Base-by-base conservation (phyloP, 371 early-diverging fungal genomes). In the Syncephalastrum racemosum region DNA sequence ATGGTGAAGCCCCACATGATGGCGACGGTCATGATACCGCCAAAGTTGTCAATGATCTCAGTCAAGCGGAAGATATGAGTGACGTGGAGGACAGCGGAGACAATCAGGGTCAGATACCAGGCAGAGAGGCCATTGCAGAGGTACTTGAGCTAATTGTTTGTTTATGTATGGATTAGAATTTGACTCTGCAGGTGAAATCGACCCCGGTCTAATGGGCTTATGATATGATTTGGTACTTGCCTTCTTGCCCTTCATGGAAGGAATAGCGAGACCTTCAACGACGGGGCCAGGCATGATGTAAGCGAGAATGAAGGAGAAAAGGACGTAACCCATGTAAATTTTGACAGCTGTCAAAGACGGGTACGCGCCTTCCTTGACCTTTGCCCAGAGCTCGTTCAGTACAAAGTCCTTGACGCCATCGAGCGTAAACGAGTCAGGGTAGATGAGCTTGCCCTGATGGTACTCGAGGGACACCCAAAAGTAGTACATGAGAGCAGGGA, bases 401-500 rank as follows among this genome's bases (percentile, higher is more conserved):
- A 83, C 61, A 58, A 73, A 79, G 27, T 58, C 59, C 16, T 50
- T 58, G 57, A 82, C 63, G 52, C 72, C 75, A 15, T 63, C 64
- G 7, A 67, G 44, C 52, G 80, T 77, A 24, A 46, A 66, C 1
- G 70, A 48, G 16, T 62, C 53, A 7, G 90, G 90, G 19, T 54
- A 60, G 40, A 80, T 71, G 23, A 90, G 54, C 22, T 66, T 65
- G 24, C 90, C 90, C 64, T 79, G 69, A 64, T 87, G 80, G 63
- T 75, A 81, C 63, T 86, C 84, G 44, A 90, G 75, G 54, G 84
- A 87, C 39, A 83, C 76, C 79, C 84, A 87, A 54, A 87, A 81
- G 64, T 90, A 90, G 60, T 80, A 86, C 90, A 90, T 88, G 24
- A 88, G 70, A 47, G 72, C 60, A 41, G 90, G 88, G 63, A 90